Evolutionary conservation across 2,329 filamentous ascomycete species (phyloP).

Genomic region (Escovopsis sp.): DNA sequence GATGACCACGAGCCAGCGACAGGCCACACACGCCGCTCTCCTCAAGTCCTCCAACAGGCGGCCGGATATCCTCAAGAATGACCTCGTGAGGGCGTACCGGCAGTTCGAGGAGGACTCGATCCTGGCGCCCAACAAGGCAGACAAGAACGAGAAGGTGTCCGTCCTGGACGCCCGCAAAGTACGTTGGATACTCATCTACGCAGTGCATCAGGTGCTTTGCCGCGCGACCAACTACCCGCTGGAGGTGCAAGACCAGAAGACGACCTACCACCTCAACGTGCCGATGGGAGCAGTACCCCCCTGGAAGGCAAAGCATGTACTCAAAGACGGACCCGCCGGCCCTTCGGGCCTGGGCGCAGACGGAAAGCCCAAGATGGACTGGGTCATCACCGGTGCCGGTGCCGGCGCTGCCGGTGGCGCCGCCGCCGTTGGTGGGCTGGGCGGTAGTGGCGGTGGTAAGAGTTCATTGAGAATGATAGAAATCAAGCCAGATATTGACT

Average conservation of each 20-base stretch:
- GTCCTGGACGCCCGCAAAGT: slow-evolving; percentile 59
- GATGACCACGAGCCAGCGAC: slow-evolving; percentile 31
- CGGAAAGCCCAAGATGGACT: slow-evolving; percentile 12
- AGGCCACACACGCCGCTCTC: slow-evolving; percentile 37
- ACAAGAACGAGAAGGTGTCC: slow-evolving; percentile 37
- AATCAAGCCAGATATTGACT: slow-evolving; percentile 42
- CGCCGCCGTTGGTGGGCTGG: slow-evolving; percentile 2
- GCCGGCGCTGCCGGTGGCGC: too few species aligned
- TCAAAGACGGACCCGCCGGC: slow-evolving; percentile 14
- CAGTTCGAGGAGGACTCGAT: slow-evolving; percentile 51
- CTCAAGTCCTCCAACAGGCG: slow-evolving; percentile 34
- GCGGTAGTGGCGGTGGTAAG: not conserved
- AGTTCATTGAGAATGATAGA: slow-evolving; percentile 17
- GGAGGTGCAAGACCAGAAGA: slow-evolving; percentile 43
- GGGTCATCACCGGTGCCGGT: slow-evolving; percentile 5
- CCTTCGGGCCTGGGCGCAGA: not conserved
- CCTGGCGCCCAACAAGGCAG: slow-evolving; percentile 33
- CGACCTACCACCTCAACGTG: slow-evolving; percentile 41
- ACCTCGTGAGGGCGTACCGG: slow-evolving; percentile 53
- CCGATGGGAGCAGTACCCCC: slow-evolving; percentile 28
- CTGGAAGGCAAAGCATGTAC: slow-evolving; percentile 24
- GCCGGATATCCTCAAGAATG: slow-evolving; percentile 27
- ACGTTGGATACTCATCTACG: slow-evolving; percentile 65
- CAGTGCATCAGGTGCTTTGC: slow-evolving; percentile 56
- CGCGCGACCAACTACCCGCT: slow-evolving; percentile 46